Evolutionary conservation across 2,329 filamentous ascomycete genomes (phyloP).

Genomic region (Fusarium sarcochroum): DNA sequence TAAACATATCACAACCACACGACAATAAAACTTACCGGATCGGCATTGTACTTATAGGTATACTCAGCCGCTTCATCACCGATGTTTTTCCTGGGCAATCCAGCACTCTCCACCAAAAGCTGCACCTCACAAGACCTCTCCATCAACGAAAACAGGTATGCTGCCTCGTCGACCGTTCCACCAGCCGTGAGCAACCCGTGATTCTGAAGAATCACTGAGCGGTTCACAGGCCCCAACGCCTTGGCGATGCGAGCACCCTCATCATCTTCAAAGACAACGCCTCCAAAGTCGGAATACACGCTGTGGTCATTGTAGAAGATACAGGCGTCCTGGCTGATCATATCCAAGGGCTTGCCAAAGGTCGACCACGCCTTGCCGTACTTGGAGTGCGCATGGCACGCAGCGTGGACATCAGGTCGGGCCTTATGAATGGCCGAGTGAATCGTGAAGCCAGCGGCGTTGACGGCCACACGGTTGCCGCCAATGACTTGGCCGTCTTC

Average conservation of each 20-base stretch:
- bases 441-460: slow-evolving; percentile 74
- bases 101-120: slow-evolving; percentile 50
- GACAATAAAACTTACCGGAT: slow-evolving; percentile 41
- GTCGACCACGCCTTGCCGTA: slow-evolving; percentile 73
- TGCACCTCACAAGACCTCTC: slow-evolving; percentile 54
- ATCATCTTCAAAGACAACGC: slow-evolving; percentile 72
- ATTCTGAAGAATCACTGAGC: slow-evolving; percentile 71
- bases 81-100: slow-evolving; percentile 49
- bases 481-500: slow-evolving; percentile 71
- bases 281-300: slow-evolving; percentile 73
- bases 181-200: slow-evolving; percentile 76
- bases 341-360: slow-evolving; percentile 70
- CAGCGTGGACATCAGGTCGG: slow-evolving; percentile 70
- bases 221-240: slow-evolving; percentile 67
- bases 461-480: slow-evolving; percentile 69
- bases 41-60: slow-evolving; percentile 54
- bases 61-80: slow-evolving; percentile 57
- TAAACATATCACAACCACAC: fast-evolving
- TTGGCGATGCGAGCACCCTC: slow-evolving; percentile 71
- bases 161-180: slow-evolving; percentile 75
- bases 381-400: slow-evolving; percentile 72
- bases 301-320: slow-evolving; percentile 71
- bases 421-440: slow-evolving; percentile 73
- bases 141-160: slow-evolving; percentile 67
- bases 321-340: slow-evolving; percentile 72